These are phyloP conservation scores for Closterium sp. DNA, from an alignment of 139 green algal genomes.

Conservation along the genomic window DNA sequence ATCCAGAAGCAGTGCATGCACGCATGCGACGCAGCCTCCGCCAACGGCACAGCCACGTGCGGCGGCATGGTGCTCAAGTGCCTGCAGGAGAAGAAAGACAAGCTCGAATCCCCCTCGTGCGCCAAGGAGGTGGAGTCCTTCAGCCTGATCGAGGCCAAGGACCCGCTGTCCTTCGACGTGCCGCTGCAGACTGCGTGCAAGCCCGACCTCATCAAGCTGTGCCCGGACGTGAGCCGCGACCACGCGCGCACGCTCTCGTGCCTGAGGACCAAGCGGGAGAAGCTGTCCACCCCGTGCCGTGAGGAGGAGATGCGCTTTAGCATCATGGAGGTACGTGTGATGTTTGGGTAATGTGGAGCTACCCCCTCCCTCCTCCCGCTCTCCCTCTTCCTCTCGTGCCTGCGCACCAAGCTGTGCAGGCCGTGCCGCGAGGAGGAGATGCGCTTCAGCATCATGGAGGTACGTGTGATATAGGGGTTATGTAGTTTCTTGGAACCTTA, in stretches of 20 bases:
- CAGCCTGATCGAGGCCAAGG: constrained; percentile 76
- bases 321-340: constrained; percentile 20
- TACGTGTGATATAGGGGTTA: neutral
- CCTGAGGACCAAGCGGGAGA: constrained; percentile 64
- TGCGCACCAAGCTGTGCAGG: constrained; percentile 63
- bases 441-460: constrained; percentile 21
- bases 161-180: constrained; percentile 41
- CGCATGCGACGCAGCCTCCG: constrained; percentile 58
- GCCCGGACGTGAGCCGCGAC: constrained; percentile 26
- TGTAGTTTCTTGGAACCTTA: too few species aligned
- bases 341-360: too few species aligned
- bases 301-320: constrained; percentile 64
- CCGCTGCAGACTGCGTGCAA: neutral
- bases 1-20: constrained; percentile 66
- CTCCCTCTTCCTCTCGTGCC: constrained; percentile 65
- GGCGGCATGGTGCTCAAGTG: constrained; percentile 78
- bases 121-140: constrained; percentile 81
- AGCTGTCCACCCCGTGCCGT: constrained; percentile 65
- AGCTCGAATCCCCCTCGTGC: constrained; percentile 70
- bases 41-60: constrained; percentile 63
- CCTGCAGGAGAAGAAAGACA: constrained; percentile 73
- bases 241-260: constrained; percentile 74
- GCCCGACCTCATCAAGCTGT: neutral
- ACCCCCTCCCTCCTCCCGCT: too few species aligned
- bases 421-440: constrained; percentile 69